Base-by-base conservation (phyloP, 2,329 filamentous ascomycete species). In the Clonostachys sp. region DNA sequence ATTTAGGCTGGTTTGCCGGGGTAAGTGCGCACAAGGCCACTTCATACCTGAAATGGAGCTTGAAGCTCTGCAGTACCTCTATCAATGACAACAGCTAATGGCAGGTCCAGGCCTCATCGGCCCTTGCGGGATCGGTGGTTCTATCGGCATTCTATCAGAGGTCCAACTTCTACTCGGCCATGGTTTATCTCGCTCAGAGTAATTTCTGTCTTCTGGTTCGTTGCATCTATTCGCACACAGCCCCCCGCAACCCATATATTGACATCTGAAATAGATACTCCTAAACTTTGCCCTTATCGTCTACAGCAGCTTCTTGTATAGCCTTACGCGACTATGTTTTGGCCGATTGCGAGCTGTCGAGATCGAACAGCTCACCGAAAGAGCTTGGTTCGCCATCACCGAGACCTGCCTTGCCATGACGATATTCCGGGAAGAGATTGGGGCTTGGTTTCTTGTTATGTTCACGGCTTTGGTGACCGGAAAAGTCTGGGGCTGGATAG, bases 401-500 rank as follows among this genome's bases (percentile, higher is more conserved):
- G 94, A 99, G 71, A 99, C 94, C 53, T 89, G 91, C 61, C 76
- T 99, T 53, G 94, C 94, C 33, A 97, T 99, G 92, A 96, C 94
- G 33, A 96, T 96, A 54, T 97, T 99, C 67, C 80, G 94, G 41
- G 94, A 96, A 53, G 91, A 97, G 64, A 84, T 99, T 16, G 92
- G 94, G 41, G 88, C 87, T 40, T 95, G 91, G 84, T 96, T 97
- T 61, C 75, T 99, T 50, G 84, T 94, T 59, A 97, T 99, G 91
- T 97, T 99, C 66, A 89, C 95, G 14, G 84, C 86, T 24, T 78
- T 99, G 38, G 81, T 99, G 42, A 92, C 91, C 5, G 91, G 91
- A 47, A 97, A 97, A 70, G 87, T 99, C 43, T 99, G 95, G 91
- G 89, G 91, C 47, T 99, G 95, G 94, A 96, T 99, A 55, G 91